A percentile compares a stretch with the other conserved stretches of the same genome.
Conservation (phyloP, 78 protist genomes). For the Monosiga brevicollis region DNA sequence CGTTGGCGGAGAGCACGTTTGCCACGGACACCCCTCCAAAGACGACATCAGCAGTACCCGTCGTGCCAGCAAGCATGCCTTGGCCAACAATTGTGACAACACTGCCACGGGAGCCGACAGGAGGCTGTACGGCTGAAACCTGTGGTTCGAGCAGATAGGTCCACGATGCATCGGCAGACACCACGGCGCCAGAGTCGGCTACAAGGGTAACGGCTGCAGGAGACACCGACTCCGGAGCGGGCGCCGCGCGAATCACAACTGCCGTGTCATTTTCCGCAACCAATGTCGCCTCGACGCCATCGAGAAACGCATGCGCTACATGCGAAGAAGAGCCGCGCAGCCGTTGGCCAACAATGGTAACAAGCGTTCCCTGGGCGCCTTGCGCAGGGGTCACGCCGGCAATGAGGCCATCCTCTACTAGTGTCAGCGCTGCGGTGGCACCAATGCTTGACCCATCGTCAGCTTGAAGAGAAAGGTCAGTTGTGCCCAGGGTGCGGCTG, state of each 20-base stretch:
- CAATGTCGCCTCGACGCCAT: not conserved
- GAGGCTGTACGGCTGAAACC: not conserved
- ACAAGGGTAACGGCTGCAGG: not conserved
- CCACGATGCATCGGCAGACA: not conserved
- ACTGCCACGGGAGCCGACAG: not conserved
- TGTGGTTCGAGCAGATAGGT: not conserved
- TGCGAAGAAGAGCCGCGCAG: not conserved
- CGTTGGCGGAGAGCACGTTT: not conserved
- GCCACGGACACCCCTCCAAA: not conserved
- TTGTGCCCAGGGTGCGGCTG: not conserved
- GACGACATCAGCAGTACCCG: not conserved
- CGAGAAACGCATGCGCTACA: too few species aligned
- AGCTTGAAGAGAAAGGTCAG: not conserved
- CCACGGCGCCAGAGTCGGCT: not conserved
- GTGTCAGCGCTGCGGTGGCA: not conserved
- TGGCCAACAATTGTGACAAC: not conserved
- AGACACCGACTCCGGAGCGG: too few species aligned
- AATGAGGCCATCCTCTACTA: not conserved
- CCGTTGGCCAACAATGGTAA: not conserved
- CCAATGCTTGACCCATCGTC: not conserved
- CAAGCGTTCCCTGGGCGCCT: not conserved
- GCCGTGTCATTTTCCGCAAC: not conserved
- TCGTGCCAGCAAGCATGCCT: not conserved
- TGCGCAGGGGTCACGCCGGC: not conserved
- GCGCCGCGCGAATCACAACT: not conserved